These are phyloP conservation scores for Coniferiporia sulphurascens DNA, from an alignment of 1,284 basidiomycete genomes.

Conservation along the genomic window DNA sequence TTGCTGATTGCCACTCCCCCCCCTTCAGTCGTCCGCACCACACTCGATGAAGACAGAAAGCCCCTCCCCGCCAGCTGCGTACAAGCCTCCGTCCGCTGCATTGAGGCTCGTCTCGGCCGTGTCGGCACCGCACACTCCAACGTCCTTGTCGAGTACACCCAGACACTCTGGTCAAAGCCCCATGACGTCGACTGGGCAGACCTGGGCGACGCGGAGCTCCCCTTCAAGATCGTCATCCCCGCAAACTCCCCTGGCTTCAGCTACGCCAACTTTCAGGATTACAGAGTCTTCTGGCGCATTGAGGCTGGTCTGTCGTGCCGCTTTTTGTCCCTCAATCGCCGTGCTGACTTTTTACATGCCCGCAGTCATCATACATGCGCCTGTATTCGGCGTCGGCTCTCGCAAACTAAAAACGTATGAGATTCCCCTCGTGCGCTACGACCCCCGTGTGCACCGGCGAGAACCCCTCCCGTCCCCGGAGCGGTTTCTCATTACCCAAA, in stretches of 20 bases:
- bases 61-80: conserved; percentile 58
- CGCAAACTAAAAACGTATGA: conserved; percentile 66
- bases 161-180: conserved; percentile 66
- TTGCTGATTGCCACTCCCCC: conserved; percentile 8
- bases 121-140: conserved; percentile 53
- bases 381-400: conserved; percentile 58
- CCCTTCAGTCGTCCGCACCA: conserved; percentile 56
- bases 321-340: conserved; percentile 9
- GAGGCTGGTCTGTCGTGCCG: conserved; percentile 60
- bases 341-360: conserved; percentile 9
- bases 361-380: conserved; percentile 59
- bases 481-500: conserved; percentile 31
- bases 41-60: conserved; percentile 65
- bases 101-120: conserved; percentile 65
- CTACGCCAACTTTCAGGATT: conserved; percentile 69
- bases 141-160: conserved; percentile 59
- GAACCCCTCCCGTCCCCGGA: conserved; percentile 27
- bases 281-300: conserved; percentile 74
- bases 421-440: conserved; percentile 61
- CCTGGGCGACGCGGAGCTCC: conserved; percentile 58
- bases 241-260: conserved; percentile 59
- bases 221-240: conserved; percentile 69
- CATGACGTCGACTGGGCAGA: conserved; percentile 49
- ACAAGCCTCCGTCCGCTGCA: conserved; percentile 67
- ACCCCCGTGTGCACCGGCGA: conserved; percentile 38